Evolutionary conservation across 2,329 filamentous ascomycete species (phyloP), one percentile per base, ranked within the genome.

Genomic region (Emergomyces orientalis): DNA sequence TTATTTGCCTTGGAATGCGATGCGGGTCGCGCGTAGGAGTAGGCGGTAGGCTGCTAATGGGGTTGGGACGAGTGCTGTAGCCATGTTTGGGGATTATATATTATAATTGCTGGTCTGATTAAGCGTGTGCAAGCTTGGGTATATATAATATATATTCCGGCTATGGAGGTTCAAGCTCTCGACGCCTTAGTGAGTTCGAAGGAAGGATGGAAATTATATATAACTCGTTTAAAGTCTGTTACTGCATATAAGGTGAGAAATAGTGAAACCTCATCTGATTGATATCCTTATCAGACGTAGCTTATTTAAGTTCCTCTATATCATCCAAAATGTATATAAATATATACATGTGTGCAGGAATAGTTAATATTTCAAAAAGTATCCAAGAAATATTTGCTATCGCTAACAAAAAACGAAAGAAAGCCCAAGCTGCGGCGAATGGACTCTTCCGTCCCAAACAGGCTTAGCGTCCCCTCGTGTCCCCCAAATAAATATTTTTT

Each of bases 1-100:
- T 13, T 25, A 27, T 1, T 71, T 79, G 93, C 91, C 90, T 79
- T 88, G 80, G 73, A 99, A 99, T 64, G 92, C 91, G 67, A 69
- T 71, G 59, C 65, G 68, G 19, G 70, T 71, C 3, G 67, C 66
- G 32, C 68, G 69, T 63, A 69, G 63, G 32, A 68, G 70, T 57
- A 67, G 64, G 17, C 61, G 72, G 63, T 68, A 71, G 22, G 74
- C 74, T 27, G 67, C 71, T 59, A 72, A 67, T 7, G 68, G 66
- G 22, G 62, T 63, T n/a, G 63, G 51, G 9, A 64, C 60, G 22
- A 67, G 86, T 59, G 69, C 65, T 57, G 69, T 22, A 13, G 54
- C 32, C 54, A 56, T 56, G 34, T 17, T 54, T 11, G 30, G 27
- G 14, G 17, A 19, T 17, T 51, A 17, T 51, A 49, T 49, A 22